Evolutionary conservation across 139 green algal species (phyloP).

Genomic region (Desmodesmus armatus): DNA sequence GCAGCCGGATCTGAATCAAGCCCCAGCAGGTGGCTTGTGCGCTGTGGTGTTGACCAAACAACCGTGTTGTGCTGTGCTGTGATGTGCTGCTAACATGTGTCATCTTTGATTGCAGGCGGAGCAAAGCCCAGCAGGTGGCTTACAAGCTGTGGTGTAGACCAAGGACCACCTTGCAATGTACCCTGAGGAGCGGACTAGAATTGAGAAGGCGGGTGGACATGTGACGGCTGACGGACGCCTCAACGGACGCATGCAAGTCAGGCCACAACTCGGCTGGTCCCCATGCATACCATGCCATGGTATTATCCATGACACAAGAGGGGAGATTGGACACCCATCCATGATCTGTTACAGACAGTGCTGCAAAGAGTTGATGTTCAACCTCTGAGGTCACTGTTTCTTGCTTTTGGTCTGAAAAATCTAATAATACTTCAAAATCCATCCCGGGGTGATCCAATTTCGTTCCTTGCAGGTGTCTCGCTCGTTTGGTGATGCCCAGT

Average conservation of each 20-base stretch:
- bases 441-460: neutral
- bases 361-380: neutral
- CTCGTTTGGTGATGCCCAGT: slow-evolving; percentile 7
- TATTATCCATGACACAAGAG: neutral
- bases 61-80: no score
- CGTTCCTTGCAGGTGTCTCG: slow-evolving; percentile 8
- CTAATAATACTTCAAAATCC: neutral
- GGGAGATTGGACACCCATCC: no score
- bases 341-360: no score
- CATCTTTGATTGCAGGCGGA: no score
- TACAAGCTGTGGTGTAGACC: neutral
- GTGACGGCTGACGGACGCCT: neutral
- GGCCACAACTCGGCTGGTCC: neutral
- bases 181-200: neutral
- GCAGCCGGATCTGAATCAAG: no score
- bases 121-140: no score
- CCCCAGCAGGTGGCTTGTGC: no score
- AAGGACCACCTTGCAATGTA: neutral
- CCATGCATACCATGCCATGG: neutral
- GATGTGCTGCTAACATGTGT: no score
- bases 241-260: neutral
- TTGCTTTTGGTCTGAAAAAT: neutral
- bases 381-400: neutral
- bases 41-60: no score
- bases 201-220: neutral